These are phyloP conservation scores for Sapria himalayana DNA, from an alignment of 345 rosid genomes.

Conservation along the genomic window DNA sequence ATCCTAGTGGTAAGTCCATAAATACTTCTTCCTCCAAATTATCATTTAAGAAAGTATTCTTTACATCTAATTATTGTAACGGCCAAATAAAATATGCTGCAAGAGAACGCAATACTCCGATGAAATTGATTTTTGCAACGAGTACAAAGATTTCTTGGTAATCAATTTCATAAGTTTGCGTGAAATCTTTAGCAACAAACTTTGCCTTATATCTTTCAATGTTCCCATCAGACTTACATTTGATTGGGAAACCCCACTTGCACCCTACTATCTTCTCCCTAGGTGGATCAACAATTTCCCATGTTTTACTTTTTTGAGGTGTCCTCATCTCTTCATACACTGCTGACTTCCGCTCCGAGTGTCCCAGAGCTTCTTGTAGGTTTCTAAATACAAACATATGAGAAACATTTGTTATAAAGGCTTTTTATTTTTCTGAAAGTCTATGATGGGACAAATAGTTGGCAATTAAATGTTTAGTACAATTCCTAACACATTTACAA, in stretches of 20 bases:
- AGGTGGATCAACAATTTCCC: no score
- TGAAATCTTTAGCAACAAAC: neutral
- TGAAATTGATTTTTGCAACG: no score
- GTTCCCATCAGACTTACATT: constrained; percentile 1
- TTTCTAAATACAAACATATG: neutral
- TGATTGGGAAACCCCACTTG: neutral
- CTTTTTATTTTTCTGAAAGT: neutral
- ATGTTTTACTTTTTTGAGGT: no score
- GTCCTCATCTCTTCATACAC: neutral
- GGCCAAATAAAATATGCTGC: neutral
- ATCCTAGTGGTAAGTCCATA: neutral
- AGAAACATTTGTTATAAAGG: neutral
- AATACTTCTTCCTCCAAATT: neutral
- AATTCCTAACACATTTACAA: neutral
- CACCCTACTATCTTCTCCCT: neutral
- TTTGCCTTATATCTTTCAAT: neutral
- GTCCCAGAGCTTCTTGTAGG: no score
- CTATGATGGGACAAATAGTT: constrained; percentile 1
- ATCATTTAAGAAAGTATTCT: no score
- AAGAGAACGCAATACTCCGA: neutral
- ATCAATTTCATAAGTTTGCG: neutral
- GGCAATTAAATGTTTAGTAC: neutral
- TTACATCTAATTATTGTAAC: neutral
- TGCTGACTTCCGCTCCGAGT: neutral
- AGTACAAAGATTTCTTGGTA: neutral